Base-by-base conservation (phyloP, 1,139 yeast genomes). In the Kurtzmaniella natalensis region DNA sequence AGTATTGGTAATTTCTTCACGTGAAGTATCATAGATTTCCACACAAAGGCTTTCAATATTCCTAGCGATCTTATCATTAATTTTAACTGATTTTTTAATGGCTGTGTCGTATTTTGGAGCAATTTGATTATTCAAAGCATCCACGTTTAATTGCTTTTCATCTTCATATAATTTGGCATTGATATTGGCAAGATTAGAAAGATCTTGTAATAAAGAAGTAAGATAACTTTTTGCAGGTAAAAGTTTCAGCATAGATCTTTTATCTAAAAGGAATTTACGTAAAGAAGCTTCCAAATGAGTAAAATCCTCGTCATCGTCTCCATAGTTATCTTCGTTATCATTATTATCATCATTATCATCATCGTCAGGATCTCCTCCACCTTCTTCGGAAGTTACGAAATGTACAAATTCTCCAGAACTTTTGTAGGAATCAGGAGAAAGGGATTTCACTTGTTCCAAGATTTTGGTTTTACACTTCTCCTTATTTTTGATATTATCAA, bases 341-440 rank as follows among this genome's bases (percentile, higher is more conserved):
- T 46, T 42, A 22, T 53, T 66, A 19, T 53, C 71, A 30, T 55
- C 70, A 28, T 57, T 72, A 31, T 52, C 68, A 28, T 54, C 64
- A 36, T 47, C 61, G 25, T 51, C 59, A 35, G 53, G 57, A 30
- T 37, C 42, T 34, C 43, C 58, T 17, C 45, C 57, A 24, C 48
- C 59, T 34, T 47, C 61, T 7, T 52, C 68, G 0, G 94, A 81
- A 25, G 94, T 80, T 3, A 94, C 86, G 59, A 92, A 94, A 55
- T 94, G 98, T n/a, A 94, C 94, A 61, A 92, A 89, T 29, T 89
- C 95, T 13, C 72, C 64, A 0, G 96, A 78, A 47, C 83, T 87
- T 52, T 89, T 88, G 50, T 83, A 81, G 1, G 96, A 85, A 46
- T 87, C 95, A 0, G 98, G 98, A 0, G 96, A 84, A 36, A 94